These are phyloP conservation scores for Cicer chorassanicum DNA, from an alignment of 306 rosid genomes.

Conservation along the genomic window DNA sequence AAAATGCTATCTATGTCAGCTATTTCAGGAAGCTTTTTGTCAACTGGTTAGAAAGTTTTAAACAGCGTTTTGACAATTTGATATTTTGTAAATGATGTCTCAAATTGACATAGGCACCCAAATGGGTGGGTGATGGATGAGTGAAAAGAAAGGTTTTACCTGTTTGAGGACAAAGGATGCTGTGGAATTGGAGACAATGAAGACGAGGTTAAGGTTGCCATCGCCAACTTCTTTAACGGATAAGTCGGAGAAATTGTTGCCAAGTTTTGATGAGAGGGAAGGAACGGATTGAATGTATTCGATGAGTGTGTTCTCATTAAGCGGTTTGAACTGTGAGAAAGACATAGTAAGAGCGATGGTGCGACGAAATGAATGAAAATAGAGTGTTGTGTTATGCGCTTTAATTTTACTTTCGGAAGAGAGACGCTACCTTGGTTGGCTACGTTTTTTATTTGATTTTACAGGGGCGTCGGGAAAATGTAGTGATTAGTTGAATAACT, in stretches of 20 bases:
- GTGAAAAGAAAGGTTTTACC: constrained; percentile 43
- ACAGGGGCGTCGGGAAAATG: background rate
- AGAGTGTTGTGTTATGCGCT: background rate
- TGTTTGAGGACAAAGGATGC: constrained; percentile 91
- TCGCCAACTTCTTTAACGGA: constrained; percentile 82
- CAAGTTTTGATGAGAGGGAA: constrained; percentile 67
- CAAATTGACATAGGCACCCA: too few relatives aligned
- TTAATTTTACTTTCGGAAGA: constrained; percentile 11
- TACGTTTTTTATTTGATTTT: background rate
- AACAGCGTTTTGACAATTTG: too few relatives aligned
- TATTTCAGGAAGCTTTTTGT: too few relatives aligned
- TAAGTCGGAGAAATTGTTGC: constrained; percentile 56
- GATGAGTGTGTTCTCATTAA: constrained; percentile 64
- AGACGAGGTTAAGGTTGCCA: constrained; percentile 90
- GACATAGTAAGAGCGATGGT: constrained; percentile 48
- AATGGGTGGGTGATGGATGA: background rate
- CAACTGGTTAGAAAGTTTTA: too few relatives aligned
- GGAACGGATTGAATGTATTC: constrained; percentile 81
- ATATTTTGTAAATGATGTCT: too few relatives aligned
- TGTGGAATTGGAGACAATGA: constrained; percentile 59
- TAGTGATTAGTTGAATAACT: background rate
- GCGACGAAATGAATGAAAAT: background rate
- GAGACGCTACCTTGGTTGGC: background rate
- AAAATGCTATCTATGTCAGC: too few relatives aligned
- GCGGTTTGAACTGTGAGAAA: constrained; percentile 68